These are phyloP conservation scores for Plicaturopsis crispa DNA, from an alignment of 768 basidiomycete species.

Conservation along the genomic window DNA sequence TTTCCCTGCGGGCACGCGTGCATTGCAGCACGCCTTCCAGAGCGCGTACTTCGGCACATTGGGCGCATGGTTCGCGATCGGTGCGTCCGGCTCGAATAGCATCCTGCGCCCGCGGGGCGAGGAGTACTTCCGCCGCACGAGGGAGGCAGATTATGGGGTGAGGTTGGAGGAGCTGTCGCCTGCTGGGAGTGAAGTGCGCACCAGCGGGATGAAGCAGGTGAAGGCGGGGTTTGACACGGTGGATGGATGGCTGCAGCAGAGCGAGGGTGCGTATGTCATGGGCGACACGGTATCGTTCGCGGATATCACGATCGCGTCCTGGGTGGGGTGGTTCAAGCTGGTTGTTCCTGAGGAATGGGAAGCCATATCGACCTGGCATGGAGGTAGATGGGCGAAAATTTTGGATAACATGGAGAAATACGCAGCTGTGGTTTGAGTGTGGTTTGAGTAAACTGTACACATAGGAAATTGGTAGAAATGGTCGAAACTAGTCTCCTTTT, in stretches of 20 bases:
- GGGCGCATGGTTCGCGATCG: slow-evolving; percentile 8
- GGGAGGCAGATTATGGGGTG: slow-evolving; percentile 23
- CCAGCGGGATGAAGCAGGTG: slow-evolving; percentile 29
- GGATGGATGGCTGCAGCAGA: slow-evolving; percentile 15
- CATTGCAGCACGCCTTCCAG: slow-evolving; percentile 31
- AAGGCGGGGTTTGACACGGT: slow-evolving; percentile 22
- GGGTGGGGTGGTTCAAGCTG: slow-evolving; percentile 22
- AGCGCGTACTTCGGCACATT: slow-evolving; percentile 9
- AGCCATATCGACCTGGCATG: slow-evolving; percentile 28
- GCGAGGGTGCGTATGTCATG: slow-evolving; percentile 25
- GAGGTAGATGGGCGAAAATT: slow-evolving; percentile 30
- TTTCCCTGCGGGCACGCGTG: slow-evolving; percentile 27
- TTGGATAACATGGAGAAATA: slow-evolving; percentile 23
- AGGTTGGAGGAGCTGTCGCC: slow-evolving; percentile 29
- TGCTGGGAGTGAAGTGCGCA: slow-evolving; percentile 17
- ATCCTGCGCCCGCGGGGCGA: slow-evolving; percentile 26
- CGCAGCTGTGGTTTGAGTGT: too few relatives aligned
- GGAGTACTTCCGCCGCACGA: slow-evolving; percentile 31
- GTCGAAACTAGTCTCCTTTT: too few relatives aligned
- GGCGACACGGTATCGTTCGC: slow-evolving; percentile 29
- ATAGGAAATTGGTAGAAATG: too few relatives aligned
- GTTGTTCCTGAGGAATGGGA: slow-evolving; percentile 32
- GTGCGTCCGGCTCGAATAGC: slow-evolving; percentile 14
- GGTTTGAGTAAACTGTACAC: too few relatives aligned
- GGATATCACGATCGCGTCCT: slow-evolving; percentile 29